Evolutionary conservation across 2,329 filamentous ascomycete genomes (phyloP), one percentile per base, ranked within the genome.

Genomic region (Sporothrix inflata): DNA sequence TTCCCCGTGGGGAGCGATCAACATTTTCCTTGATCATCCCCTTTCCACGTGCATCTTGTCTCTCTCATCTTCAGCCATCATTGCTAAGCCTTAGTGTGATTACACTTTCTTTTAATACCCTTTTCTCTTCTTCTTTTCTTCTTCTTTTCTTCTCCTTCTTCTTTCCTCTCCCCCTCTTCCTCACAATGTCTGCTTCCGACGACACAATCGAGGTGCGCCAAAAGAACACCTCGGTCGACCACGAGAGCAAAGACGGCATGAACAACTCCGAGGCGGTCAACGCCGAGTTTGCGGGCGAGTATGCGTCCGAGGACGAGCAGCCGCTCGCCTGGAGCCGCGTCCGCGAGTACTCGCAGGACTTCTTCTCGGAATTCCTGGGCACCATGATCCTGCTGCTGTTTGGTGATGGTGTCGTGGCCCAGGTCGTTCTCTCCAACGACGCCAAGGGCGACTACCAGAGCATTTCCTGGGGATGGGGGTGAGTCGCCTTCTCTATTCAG

Each of bases 321-420:
- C 53, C 60, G 57, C 73, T 74, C 19, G 47, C 40, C 21, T 92
- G 90, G 90, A 85, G 82, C 65, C 83, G 82, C 51, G 79, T 89
- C 38, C 84, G 89, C 57, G 80, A 83, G 24, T 76, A 80, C 38
- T 81, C 87, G 49, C 84, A 86, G 73, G 89, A 91, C 74, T 86
- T 85, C 1, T 88, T 92, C 75, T 88, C 88, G 0, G 90, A 92
- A 75, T 92, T 92, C 80, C 86, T 90, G 67, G 90, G 90, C 8
- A 90, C 88, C 14, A 89, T 93, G 82, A 85, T 91, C 71, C 80
- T 93, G 74, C 83, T 93, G 73, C 80, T 92, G 53, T 93, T 93
- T 76, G 91, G 91, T 4, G 87, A 92, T 74, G 90, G 89, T n/a
- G 88, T 88, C 71, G 89, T 92, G 24, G 91, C 91, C 3, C 91